Conservation (phyloP, 306 rosid species). For the Acacia acuminata region DNA sequence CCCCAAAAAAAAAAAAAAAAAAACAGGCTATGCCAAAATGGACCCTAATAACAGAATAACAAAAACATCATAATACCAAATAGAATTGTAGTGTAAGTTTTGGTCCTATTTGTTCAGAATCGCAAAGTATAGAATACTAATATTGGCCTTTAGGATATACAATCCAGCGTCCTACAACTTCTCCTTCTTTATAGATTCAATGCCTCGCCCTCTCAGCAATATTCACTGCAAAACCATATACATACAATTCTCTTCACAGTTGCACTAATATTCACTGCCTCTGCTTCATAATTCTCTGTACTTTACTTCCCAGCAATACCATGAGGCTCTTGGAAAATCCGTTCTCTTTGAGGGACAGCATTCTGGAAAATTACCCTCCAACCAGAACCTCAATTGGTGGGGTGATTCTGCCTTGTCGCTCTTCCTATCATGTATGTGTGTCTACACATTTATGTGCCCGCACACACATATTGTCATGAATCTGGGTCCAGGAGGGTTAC, state of each 20-base stretch:
- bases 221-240: background rate
- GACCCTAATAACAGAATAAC: too few relatives aligned
- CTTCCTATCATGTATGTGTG: constrained; percentile 60
- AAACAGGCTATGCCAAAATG: too few relatives aligned
- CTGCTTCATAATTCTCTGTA: constrained; percentile 14
- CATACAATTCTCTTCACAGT: background rate
- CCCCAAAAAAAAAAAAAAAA: too few relatives aligned
- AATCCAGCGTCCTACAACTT: constrained; percentile 17
- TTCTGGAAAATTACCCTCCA: constrained; percentile 69
- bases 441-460: too few relatives aligned
- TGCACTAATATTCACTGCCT: constrained; percentile 30
- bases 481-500: too few relatives aligned
- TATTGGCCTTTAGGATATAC: too few relatives aligned
- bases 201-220: background rate
- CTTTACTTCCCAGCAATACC: constrained; percentile 52
- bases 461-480: too few relatives aligned
- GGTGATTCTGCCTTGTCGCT: constrained; percentile 80
- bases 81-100: too few relatives aligned
- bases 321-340: constrained; percentile 70
- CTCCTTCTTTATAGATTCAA: constrained; percentile 36
- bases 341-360: constrained; percentile 85
- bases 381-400: constrained; percentile 70
- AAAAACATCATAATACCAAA: too few relatives aligned
- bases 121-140: too few relatives aligned
- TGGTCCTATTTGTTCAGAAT: too few relatives aligned